A percentile compares a stretch with the other conserved stretches of the same genome.
phyloP scores from a whole-genome alignment of 2,329 filamentous ascomycete species.

The Aspergillus ibericus region DNA sequence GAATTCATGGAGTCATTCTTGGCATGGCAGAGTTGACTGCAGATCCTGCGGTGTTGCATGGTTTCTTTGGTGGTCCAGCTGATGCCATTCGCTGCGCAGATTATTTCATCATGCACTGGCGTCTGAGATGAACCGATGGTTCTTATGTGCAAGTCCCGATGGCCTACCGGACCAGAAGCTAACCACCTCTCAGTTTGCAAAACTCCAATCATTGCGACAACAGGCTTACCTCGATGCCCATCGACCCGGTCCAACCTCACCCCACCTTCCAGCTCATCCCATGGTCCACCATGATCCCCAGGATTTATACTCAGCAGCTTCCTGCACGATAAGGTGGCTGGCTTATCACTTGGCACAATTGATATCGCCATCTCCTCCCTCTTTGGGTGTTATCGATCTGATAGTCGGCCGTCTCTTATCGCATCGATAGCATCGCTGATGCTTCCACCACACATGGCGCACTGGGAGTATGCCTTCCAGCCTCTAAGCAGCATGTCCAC shows the following conservation, averaged over 20 bases:
- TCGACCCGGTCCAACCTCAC: too few species aligned
- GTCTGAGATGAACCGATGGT: not conserved
- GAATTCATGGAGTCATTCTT: not conserved
- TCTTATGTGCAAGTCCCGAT: too few species aligned
- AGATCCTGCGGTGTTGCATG: not conserved
- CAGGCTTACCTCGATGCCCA: too few species aligned
- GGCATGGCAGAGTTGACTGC: not conserved
- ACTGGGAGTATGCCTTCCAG: not conserved
- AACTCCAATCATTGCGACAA: too few species aligned
- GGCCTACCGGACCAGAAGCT: too few species aligned
- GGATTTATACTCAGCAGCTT: too few species aligned
- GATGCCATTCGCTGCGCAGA: not conserved
- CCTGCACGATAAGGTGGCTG: not conserved
- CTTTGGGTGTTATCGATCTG: slow-evolving; percentile 1
- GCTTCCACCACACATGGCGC: not conserved
- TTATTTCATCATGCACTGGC: not conserved
- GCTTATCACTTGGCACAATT: slow-evolving; percentile 15
- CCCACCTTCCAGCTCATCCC: too few species aligned
- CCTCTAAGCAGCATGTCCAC: not conserved
- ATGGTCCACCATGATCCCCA: too few species aligned
- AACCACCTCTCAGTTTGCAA: too few species aligned
- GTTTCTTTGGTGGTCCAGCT: not conserved
- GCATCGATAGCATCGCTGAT: not conserved
- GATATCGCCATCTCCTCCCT: slow-evolving; percentile 16
- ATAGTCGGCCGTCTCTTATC: slow-evolving; percentile 4